Evolutionary conservation across 805 yeast species (phyloP).

Genomic region (Lipomyces orientalis): DNA sequence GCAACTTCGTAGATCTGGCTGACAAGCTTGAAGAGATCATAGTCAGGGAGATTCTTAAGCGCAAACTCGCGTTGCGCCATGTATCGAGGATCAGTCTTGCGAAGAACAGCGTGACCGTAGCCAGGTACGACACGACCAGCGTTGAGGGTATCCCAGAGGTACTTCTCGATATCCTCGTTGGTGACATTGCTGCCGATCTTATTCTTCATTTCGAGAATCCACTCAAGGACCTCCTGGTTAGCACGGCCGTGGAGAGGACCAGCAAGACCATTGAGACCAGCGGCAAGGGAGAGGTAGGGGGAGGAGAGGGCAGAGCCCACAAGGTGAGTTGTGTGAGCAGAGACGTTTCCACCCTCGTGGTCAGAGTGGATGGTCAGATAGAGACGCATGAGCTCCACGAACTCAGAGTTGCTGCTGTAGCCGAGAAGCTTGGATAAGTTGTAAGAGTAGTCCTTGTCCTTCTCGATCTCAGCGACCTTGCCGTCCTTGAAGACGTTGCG

Average conservation of each 20-base stretch:
- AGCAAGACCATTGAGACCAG: constrained; percentile 84
- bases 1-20: constrained; percentile 81
- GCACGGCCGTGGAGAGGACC: constrained; percentile 91
- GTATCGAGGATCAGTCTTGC: constrained; percentile 89
- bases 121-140: constrained; percentile 88
- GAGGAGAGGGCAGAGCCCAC: constrained; percentile 84
- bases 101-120: constrained; percentile 85
- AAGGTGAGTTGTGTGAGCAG: constrained; percentile 85
- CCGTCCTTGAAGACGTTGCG: constrained; percentile 86
- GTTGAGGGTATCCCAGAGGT: constrained; percentile 78
- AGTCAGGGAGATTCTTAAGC: constrained; percentile 73
- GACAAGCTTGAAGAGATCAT: constrained; percentile 78
- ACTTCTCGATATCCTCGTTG: constrained; percentile 70
- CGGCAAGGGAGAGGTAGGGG: constrained; percentile 77
- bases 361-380: constrained; percentile 83
- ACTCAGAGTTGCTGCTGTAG: constrained; percentile 66
- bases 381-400: constrained; percentile 78
- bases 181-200: constrained; percentile 73
- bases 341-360: constrained; percentile 90
- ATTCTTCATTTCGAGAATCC: constrained; percentile 70
- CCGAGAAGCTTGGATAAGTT: constrained; percentile 69
- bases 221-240: constrained; percentile 84
- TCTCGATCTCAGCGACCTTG: constrained; percentile 55
- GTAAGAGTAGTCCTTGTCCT: constrained; percentile 63
- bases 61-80: constrained; percentile 87